phyloP scores from a whole-genome alignment of 805 yeast species.

The Debaryomyces maramus region DNA sequence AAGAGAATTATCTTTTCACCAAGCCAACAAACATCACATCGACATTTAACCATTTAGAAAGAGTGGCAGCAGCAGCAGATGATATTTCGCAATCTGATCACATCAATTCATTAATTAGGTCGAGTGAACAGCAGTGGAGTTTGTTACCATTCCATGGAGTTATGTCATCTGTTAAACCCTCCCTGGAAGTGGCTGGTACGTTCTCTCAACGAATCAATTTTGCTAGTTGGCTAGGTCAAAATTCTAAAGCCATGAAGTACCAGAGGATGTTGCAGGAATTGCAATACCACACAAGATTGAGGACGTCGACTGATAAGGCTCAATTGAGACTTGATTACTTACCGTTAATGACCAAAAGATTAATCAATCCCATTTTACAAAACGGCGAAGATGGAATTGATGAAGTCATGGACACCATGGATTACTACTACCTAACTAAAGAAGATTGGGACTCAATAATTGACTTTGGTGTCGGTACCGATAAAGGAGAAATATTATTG shows the following conservation, averaged over 20 bases:
- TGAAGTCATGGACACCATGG: conserved; percentile 71
- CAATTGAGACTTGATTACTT: conserved; percentile 78
- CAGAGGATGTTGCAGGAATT: conserved; percentile 79
- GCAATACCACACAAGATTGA: conserved; percentile 81
- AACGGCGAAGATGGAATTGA: conserved; percentile 64
- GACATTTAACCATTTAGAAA: conserved; percentile 54
- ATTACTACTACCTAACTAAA: conserved; percentile 78
- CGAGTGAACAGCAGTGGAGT: conserved; percentile 93
- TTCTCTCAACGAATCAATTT: conserved; percentile 71
- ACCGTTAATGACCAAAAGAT: conserved; percentile 57
- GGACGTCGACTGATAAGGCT: conserved; percentile 70
- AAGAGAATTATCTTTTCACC: conserved; percentile 82
- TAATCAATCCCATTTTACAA: conserved; percentile 58
- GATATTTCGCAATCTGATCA: conserved; percentile 82
- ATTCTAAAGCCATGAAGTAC: conserved; percentile 79
- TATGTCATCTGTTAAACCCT: conserved; percentile 80
- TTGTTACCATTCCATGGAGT: conserved; percentile 88
- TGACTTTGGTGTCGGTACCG: conserved; percentile 74
- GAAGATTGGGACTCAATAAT: conserved; percentile 90
- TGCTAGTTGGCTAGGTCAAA: conserved; percentile 87
- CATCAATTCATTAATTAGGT: conserved; percentile 78
- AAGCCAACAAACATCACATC: conserved; percentile 50
- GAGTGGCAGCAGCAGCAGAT: conserved; percentile 79
- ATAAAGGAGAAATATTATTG: conserved; percentile 39
- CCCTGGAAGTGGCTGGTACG: conserved; percentile 71